Evolutionary conservation across 192 early-diverging fungal species (phyloP).

Genomic region (Entrophospora sp.): DNA sequence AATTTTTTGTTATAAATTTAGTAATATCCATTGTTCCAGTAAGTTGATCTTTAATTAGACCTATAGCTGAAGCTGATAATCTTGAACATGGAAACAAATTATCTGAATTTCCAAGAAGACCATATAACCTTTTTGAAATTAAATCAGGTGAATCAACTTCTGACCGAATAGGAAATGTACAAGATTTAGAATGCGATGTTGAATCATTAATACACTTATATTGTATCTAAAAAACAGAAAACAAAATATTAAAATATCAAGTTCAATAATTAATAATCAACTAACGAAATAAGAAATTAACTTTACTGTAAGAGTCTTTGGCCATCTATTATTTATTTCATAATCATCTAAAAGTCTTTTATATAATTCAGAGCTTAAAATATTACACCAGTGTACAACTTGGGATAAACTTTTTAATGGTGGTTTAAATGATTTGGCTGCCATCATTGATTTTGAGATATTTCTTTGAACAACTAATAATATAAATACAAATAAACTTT

Average conservation of each 20-base stretch:
- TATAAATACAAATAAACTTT: neutral
- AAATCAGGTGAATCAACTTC: conserved; percentile 21
- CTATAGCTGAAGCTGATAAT: conserved; percentile 20
- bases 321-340: conserved; percentile 43
- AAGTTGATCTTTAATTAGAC: conserved; percentile 11
- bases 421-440: conserved; percentile 32
- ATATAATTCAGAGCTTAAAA: conserved; percentile 44
- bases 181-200: conserved; percentile 20
- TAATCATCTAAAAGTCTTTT: conserved; percentile 39
- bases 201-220: neutral
- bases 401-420: conserved; percentile 22
- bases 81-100: conserved; percentile 14
- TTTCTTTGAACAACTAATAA: conserved; percentile 24
- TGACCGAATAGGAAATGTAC: neutral
- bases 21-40: conserved; percentile 15
- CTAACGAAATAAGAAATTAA: neutral
- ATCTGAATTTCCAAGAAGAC: conserved; percentile 8
- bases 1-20: conserved; percentile 14
- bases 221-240: conserved; percentile 22
- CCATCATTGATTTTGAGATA: conserved; percentile 37
- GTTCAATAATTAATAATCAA: neutral
- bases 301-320: conserved; percentile 38
- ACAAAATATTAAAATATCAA: neutral
- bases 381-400: conserved; percentile 40
- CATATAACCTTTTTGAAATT: neutral